phyloP scores from a whole-genome alignment of 257 asterid genomes.

The Vinca minor region DNA sequence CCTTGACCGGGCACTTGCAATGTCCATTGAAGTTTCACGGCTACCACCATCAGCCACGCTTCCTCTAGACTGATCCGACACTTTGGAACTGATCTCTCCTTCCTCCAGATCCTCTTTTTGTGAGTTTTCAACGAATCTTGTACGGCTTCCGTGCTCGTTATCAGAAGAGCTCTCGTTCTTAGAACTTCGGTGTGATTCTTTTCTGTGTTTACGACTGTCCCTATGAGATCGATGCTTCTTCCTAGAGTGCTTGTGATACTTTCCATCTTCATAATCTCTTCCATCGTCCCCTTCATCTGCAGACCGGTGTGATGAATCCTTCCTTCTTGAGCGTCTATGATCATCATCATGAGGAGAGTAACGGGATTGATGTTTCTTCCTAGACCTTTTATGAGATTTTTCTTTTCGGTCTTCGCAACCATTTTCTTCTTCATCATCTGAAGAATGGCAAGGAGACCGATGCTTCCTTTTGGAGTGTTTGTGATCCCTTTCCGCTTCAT shows the following conservation, averaged over 20 bases:
- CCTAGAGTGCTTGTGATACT: slow-evolving; percentile 30
- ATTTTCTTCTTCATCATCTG: slow-evolving; percentile 17
- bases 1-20: slow-evolving; percentile 19
- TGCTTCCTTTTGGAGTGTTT: slow-evolving; percentile 27
- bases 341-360: slow-evolving; percentile 26
- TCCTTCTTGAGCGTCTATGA: slow-evolving; percentile 34
- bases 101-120: slow-evolving; percentile 54
- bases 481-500: slow-evolving; percentile 28
- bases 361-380: slow-evolving; percentile 34
- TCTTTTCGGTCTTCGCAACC: slow-evolving; percentile 24
- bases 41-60: slow-evolving; percentile 22
- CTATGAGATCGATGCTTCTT: slow-evolving; percentile 39
- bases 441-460: slow-evolving; percentile 23
- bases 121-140: slow-evolving; percentile 6
- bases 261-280: too few species aligned
- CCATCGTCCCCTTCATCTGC: slow-evolving; percentile 10
- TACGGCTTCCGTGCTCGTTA: slow-evolving; percentile 1
- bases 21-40: slow-evolving; percentile 36
- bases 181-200: slow-evolving; percentile 29
- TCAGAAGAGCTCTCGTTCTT: slow-evolving; percentile 3
- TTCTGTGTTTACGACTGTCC: slow-evolving; percentile 25
- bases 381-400: slow-evolving; percentile 28
- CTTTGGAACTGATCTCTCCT: slow-evolving; percentile 66
- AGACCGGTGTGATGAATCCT: slow-evolving; percentile 34
- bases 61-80: slow-evolving; percentile 37